Percentiles rank a stretch among this genome's conserved stretches.
Conservation (phyloP, 441 rosid species). For the Gossypium davidsonii region DNA sequence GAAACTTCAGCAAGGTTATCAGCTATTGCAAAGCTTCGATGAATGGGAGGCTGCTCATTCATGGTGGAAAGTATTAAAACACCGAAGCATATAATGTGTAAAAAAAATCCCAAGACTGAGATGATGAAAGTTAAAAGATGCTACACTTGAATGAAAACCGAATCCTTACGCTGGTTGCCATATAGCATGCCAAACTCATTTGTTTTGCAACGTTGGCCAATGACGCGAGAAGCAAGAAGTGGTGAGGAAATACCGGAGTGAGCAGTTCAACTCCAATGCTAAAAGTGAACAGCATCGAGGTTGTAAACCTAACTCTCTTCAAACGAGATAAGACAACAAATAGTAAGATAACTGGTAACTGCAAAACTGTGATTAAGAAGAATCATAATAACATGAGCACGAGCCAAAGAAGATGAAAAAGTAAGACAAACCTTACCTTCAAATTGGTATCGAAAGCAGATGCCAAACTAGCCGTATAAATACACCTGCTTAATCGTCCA, state of each 20-base stretch:
- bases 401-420: neutral
- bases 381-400: neutral
- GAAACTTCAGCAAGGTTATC: conserved; percentile 96
- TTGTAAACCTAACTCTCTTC: conserved; percentile 82
- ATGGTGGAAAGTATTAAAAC: conserved; percentile 11
- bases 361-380: conserved; percentile 2
- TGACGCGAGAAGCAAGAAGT: conserved; percentile 80
- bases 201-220: conserved; percentile 83
- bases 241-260: conserved; percentile 69
- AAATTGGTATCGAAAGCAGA: conserved; percentile 89
- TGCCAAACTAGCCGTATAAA: conserved; percentile 84
- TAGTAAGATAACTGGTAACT: neutral
- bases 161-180: conserved; percentile 80
- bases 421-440: conserved; percentile 43
- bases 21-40: conserved; percentile 84
- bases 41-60: conserved; percentile 59
- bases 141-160: conserved; percentile 4
- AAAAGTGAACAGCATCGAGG: conserved; percentile 80
- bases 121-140: neutral
- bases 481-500: conserved; percentile 80
- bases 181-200: conserved; percentile 75
- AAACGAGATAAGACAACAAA: conserved; percentile 14
- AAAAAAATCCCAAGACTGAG: neutral
- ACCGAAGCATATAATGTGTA: neutral
- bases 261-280: conserved; percentile 90